Conservation (phyloP, 2,329 filamentous ascomycete species). For the Xylaria polymorpha region DNA sequence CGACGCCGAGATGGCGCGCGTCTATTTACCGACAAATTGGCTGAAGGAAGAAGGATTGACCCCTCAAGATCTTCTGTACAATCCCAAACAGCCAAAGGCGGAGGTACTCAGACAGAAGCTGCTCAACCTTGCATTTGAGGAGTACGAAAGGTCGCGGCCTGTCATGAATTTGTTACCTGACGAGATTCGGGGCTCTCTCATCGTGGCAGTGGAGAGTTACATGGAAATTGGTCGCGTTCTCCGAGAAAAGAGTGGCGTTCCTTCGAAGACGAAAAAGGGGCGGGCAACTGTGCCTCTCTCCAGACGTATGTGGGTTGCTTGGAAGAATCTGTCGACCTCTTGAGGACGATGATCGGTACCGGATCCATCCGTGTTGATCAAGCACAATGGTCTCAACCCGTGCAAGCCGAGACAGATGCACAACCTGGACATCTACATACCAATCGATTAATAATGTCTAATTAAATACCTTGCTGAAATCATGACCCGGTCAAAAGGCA, state of each 20-base stretch:
- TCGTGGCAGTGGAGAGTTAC: constrained; percentile 78
- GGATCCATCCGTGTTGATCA: not conserved
- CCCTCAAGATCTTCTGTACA: constrained; percentile 64
- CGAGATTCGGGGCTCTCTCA: constrained; percentile 71
- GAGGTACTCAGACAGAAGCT: constrained; percentile 64
- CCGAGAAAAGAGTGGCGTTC: constrained; percentile 49
- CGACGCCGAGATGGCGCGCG: constrained; percentile 72
- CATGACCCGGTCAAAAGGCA: not conserved
- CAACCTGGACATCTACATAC: not conserved
- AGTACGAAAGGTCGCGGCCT: constrained; percentile 65
- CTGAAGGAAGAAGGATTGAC: constrained; percentile 67
- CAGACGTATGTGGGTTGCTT: constrained; percentile 50
- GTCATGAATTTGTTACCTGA: constrained; percentile 71
- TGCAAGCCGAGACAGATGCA: not conserved
- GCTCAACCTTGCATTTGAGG: constrained; percentile 68
- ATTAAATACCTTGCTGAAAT: not conserved
- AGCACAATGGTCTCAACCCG: not conserved
- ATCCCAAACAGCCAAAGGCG: constrained; percentile 60
- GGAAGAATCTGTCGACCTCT: constrained; percentile 45
- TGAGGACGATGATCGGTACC: not conserved
- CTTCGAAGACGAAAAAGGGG: constrained; percentile 42
- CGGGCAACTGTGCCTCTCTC: constrained; percentile 48
- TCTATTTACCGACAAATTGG: constrained; percentile 76
- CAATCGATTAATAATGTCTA: not conserved
- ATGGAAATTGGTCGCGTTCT: constrained; percentile 79